phyloP scores from a whole-genome alignment of 306 rosid species.

The Rubus idaeus region DNA sequence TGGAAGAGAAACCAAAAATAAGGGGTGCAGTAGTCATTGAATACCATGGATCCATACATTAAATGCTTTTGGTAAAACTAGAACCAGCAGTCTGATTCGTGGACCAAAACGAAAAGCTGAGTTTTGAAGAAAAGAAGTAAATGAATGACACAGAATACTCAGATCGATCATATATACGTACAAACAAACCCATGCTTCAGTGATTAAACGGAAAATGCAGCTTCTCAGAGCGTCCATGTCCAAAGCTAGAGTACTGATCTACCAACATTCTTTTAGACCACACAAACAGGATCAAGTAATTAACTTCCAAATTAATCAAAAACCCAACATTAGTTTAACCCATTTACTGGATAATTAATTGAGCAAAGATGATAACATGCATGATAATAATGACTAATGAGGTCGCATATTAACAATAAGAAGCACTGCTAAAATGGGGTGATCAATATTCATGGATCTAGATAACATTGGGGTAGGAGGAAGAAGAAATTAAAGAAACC shows the following conservation, averaged over 20 bases:
- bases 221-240: constrained; percentile 14
- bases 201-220: constrained; percentile 42
- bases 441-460: neutral
- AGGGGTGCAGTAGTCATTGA: constrained; percentile 2
- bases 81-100: constrained; percentile 11
- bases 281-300: constrained; percentile 23
- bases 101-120: constrained; percentile 31
- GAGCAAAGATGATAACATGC: constrained; percentile 12
- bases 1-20: neutral
- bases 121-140: constrained; percentile 25
- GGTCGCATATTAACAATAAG: too few species aligned
- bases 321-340: neutral
- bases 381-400: neutral
- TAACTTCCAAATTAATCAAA: neutral
- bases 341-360: neutral
- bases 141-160: constrained; percentile 24
- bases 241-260: constrained; percentile 20
- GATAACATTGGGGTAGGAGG: neutral
- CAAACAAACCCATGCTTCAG: neutral
- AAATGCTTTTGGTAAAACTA: constrained; percentile 18
- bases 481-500: constrained; percentile 32
- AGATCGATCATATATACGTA: constrained; percentile 15
- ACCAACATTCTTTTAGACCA: neutral
- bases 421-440: neutral
- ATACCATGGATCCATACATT: constrained; percentile 16